Evolutionary conservation across 169 alveolate genomes (phyloP).

Genomic region (Plasmodium relictum): DNA sequence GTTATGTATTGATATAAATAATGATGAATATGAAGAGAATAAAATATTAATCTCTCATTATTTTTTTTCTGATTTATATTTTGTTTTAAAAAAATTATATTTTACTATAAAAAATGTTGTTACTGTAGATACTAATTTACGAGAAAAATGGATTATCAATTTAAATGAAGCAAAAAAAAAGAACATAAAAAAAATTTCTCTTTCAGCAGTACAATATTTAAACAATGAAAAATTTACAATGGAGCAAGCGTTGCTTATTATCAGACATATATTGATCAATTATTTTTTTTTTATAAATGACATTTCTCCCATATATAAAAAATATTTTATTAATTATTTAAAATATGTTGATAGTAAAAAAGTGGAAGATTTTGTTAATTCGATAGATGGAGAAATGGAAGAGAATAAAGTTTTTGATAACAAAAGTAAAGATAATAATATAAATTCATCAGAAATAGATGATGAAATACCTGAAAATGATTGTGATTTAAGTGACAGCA

Average conservation of each 20-base stretch:
- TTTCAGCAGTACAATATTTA: not conserved
- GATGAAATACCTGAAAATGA: conserved; percentile 19
- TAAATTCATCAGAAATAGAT: not conserved
- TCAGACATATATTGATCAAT: conserved; percentile 36
- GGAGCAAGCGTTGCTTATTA: conserved; percentile 55
- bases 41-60: not conserved
- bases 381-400: not conserved
- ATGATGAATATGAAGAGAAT: conserved; percentile 2
- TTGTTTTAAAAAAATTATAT: conserved; percentile 39
- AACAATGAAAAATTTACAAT: conserved; percentile 31
- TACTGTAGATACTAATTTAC: not conserved
- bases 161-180: conserved; percentile 29
- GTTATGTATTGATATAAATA: conserved; percentile 53
- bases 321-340: conserved; percentile 44
- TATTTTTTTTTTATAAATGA: conserved; percentile 34
- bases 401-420: not conserved
- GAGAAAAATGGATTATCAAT: conserved; percentile 21
- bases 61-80: conserved; percentile 43
- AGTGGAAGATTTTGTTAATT: not conserved
- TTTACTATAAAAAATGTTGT: conserved; percentile 10
- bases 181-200: conserved; percentile 6
- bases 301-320: conserved; percentile 7
- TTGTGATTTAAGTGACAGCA: conserved; percentile 42
- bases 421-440: not conserved
- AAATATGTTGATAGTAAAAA: not conserved